phyloP scores from a whole-genome alignment of 768 basidiomycete species.

The Podaxis carcinomalis region DNA sequence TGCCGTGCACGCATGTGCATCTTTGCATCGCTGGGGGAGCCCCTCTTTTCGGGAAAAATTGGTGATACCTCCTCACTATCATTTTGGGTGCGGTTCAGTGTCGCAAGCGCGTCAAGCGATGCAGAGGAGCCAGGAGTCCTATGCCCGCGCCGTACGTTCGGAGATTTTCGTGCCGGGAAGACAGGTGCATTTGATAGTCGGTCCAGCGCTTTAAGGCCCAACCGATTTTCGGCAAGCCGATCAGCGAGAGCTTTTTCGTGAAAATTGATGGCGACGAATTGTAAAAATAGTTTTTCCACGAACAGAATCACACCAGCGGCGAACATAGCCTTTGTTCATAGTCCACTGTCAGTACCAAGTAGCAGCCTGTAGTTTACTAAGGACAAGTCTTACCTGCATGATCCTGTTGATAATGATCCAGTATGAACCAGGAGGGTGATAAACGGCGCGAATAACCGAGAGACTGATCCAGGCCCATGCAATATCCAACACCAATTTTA shows the following conservation, averaged over 20 bases:
- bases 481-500: conserved; percentile 64
- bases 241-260: conserved; percentile 75
- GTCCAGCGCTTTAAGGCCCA: conserved; percentile 69
- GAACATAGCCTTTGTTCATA: conserved; percentile 35
- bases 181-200: conserved; percentile 65
- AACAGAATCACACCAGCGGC: conserved; percentile 38
- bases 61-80: background rate
- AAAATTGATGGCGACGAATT: conserved; percentile 77
- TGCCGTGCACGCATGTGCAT: conserved; percentile 10
- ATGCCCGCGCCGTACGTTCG: conserved; percentile 42
- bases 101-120: conserved; percentile 28
- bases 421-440: conserved; percentile 58
- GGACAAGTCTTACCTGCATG: conserved; percentile 49
- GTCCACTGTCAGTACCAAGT: background rate
- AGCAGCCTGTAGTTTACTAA: background rate
- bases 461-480: conserved; percentile 74
- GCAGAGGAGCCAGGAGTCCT: conserved; percentile 36
- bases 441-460: conserved; percentile 53
- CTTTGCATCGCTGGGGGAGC: background rate
- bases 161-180: conserved; percentile 29
- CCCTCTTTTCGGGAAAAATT: conserved; percentile 6
- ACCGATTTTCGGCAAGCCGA: conserved; percentile 63
- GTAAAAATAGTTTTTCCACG: conserved; percentile 54
- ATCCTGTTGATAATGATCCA: conserved; percentile 68
- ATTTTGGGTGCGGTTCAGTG: conserved; percentile 1